These are phyloP conservation scores for Meredithiella fracta DNA, from an alignment of 2,329 filamentous ascomycete genomes.

Conservation along the genomic window DNA sequence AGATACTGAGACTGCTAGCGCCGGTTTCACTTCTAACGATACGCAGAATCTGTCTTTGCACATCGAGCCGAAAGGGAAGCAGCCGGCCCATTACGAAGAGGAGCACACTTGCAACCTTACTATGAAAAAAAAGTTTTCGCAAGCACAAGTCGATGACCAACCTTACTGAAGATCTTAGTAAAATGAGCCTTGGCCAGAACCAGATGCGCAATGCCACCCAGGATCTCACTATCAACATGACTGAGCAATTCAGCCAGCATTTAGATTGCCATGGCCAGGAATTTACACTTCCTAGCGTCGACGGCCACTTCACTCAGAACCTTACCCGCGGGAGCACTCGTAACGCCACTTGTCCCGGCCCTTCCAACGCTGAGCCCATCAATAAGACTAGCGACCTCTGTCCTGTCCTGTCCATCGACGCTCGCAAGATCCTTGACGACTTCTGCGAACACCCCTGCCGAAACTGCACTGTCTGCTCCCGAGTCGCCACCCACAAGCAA, in stretches of 20 bases:
- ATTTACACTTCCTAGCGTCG: constrained; percentile 9
- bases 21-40: constrained; percentile 17
- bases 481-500: constrained; percentile 32
- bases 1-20: constrained; percentile 16
- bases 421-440: constrained; percentile 35
- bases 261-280: constrained; percentile 7
- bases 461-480: constrained; percentile 41
- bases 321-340: constrained; percentile 5
- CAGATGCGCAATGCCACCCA: constrained; percentile 7
- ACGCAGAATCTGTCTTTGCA: constrained; percentile 17
- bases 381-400: constrained; percentile 17
- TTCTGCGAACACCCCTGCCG: constrained; percentile 38
- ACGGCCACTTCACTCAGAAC: background rate
- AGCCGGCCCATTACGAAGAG: constrained; percentile 16
- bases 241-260: constrained; percentile 16
- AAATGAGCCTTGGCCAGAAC: constrained; percentile 14
- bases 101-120: constrained; percentile 1
- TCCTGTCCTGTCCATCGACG: constrained; percentile 34
- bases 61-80: constrained; percentile 8
- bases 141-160: constrained; percentile 13
- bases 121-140: constrained; percentile 1
- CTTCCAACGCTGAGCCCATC: constrained; percentile 14
- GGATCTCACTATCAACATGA: constrained; percentile 1
- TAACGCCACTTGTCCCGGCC: constrained; percentile 4
- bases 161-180: constrained; percentile 16